These are phyloP conservation scores for Earliella scabrosa DNA, from an alignment of 1,284 basidiomycete genomes.

Conservation along the genomic window DNA sequence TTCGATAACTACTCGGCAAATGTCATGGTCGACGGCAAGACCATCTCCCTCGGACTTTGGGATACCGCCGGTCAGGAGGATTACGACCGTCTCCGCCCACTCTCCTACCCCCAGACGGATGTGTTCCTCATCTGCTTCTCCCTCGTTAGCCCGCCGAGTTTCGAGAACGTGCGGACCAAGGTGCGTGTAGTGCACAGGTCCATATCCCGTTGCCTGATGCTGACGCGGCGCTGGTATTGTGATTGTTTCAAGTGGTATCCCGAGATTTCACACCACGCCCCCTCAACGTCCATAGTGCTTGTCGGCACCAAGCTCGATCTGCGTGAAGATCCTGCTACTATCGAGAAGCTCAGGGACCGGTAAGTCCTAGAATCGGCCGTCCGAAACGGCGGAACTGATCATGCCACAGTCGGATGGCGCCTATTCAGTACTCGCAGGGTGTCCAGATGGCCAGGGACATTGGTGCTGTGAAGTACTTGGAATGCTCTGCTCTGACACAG, in stretches of 20 bases:
- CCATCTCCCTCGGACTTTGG: slow-evolving; percentile 96
- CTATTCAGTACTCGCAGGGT: slow-evolving; percentile 92
- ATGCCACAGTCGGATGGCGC: slow-evolving; percentile 81
- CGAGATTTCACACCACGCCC: slow-evolving; percentile 96
- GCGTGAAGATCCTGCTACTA: slow-evolving; percentile 90
- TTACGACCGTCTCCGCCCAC: slow-evolving; percentile 96
- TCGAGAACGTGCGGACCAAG: slow-evolving; percentile 98
- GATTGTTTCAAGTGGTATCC: slow-evolving; percentile 82
- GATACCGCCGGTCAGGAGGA: slow-evolving; percentile 99
- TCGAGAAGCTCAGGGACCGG: slow-evolving; percentile 93
- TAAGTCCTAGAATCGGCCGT: slow-evolving; percentile 39
- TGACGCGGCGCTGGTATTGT: slow-evolving; percentile 15
- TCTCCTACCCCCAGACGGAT: slow-evolving; percentile 99
- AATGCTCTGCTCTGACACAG: slow-evolving; percentile 98
- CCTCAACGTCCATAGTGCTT: slow-evolving; percentile 91
- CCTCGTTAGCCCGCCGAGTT: slow-evolving; percentile 94
- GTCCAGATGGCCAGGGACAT: slow-evolving; percentile 93
- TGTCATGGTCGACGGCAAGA: slow-evolving; percentile 99
- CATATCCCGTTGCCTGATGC: slow-evolving; percentile 10
- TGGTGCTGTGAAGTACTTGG: slow-evolving; percentile 94
- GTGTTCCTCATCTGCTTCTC: slow-evolving; percentile 99
- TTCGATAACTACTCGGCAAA: slow-evolving; percentile 97
- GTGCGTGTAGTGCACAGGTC: slow-evolving; percentile 47
- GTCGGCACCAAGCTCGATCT: slow-evolving; percentile 99
- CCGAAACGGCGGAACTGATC: slow-evolving; percentile 3